Base-by-base conservation (phyloP, 768 basidiomycete species). In the Suillus decipiens region DNA sequence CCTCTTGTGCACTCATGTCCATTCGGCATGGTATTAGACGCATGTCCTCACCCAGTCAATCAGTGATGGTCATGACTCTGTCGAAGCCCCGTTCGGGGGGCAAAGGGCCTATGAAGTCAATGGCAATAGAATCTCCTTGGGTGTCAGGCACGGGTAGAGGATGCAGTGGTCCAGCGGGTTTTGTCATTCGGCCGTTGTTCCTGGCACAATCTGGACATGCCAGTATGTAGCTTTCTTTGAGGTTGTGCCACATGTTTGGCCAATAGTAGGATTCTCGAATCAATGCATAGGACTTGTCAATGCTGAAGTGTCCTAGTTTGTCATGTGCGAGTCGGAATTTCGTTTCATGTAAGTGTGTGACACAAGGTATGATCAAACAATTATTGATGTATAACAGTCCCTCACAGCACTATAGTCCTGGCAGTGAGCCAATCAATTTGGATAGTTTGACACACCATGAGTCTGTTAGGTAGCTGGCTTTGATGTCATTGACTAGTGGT, bases 81-180 rank as follows among this genome's bases (percentile, higher is more conserved):
- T 78, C 62, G 60, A 55, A 70, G 0, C 76, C 76, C 1, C 71
- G 22, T 11, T 79, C 76, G 5, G 60, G 39, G 0, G 75, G 79
- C 0, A 79, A 53, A 0, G 76, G 78, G 0, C 76, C 77, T 12
- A 80, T 65, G 53, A 79, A 77, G 60, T 77, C 74, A 3, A 77
- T 70, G 0, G 69, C 66, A 2, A 42, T 8, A 1, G 17, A 42
- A 3, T 42, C 42, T 0, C 43, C 19, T 3, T 43, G 75, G n/a
- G n/a, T n/a, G 19, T 73, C 68, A 0, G 69, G 71, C 0, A 73
- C 58, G 0, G 73, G 67, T 0, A 75, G 63, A 0, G 67, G 70
- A 28, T 63, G 63, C 6, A 69, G 60, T 1, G 71, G 67, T n/a
- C 69, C 65, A 5, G 68, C 1, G 43, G 68, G 64, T 48, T 58